Percentiles rank a stretch among this genome's conserved stretches.
Evolutionary conservation across 2,329 filamentous ascomycete genomes (phyloP).

Genomic region (Paraconiothyrium brasiliense): DNA sequence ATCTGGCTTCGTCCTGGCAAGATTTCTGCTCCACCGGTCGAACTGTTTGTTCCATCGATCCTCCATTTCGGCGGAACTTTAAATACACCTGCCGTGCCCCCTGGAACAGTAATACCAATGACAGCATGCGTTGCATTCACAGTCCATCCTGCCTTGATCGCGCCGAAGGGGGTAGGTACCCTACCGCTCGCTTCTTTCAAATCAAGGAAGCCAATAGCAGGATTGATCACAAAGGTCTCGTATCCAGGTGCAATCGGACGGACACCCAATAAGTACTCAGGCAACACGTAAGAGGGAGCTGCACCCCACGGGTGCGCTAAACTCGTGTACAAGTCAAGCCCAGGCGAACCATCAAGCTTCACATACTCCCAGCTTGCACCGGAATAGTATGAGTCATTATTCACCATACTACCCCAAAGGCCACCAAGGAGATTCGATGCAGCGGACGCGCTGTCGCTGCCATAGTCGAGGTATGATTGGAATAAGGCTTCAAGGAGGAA

Average conservation of each 20-base stretch:
- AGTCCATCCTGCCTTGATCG: slow-evolving; percentile 7
- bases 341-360: slow-evolving; percentile 50
- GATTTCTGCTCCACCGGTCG: neutral
- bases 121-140: neutral
- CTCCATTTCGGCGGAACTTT: slow-evolving; percentile 4
- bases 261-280: slow-evolving; percentile 31
- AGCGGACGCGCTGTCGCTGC: slow-evolving; percentile 17
- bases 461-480: slow-evolving; percentile 31
- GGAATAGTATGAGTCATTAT: slow-evolving; percentile 45
- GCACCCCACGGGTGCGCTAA: slow-evolving; percentile 58
- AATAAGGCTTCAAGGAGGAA: slow-evolving; percentile 54
- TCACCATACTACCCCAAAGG: slow-evolving; percentile 56
- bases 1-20: neutral
- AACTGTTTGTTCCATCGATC: neutral
- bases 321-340: slow-evolving; percentile 55
- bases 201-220: slow-evolving; percentile 4
- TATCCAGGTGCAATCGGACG: slow-evolving; percentile 22
- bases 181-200: slow-evolving; percentile 10
- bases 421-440: slow-evolving; percentile 45
- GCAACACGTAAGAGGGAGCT: slow-evolving; percentile 56
- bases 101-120: slow-evolving; percentile 1
- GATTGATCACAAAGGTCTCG: slow-evolving; percentile 12
- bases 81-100: neutral
- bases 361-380: slow-evolving; percentile 60
- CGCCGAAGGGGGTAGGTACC: slow-evolving; percentile 2